Evolutionary conservation across 257 asterid species (phyloP).

Genomic region (Mentha longifolia): DNA sequence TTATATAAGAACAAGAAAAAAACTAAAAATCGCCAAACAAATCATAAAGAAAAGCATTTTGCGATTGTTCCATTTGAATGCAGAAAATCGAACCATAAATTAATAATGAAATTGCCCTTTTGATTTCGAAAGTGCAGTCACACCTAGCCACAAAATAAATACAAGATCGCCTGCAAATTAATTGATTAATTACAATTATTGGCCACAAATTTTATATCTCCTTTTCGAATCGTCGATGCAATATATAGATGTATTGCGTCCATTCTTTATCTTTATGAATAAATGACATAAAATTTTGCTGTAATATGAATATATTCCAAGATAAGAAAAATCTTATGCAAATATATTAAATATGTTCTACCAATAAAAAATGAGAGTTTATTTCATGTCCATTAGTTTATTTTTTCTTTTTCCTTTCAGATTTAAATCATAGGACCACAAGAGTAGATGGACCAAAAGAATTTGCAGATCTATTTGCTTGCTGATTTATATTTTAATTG

Average conservation of each 20-base stretch:
- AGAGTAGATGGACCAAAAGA: background rate
- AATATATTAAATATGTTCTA: background rate
- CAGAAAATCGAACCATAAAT: background rate
- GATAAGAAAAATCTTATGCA: too few species aligned
- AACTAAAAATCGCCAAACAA: too few species aligned
- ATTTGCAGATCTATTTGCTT: background rate
- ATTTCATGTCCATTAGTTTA: background rate
- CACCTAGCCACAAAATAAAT: conserved; percentile 28
- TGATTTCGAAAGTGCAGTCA: conserved; percentile 6
- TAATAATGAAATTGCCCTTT: conserved; percentile 6
- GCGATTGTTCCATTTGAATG: background rate
- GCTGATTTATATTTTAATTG: background rate
- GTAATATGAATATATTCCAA: conserved; percentile 2
- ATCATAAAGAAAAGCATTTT: background rate
- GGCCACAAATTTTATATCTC: too few species aligned
- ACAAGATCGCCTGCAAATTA: too few species aligned
- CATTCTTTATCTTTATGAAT: too few species aligned
- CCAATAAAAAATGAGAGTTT: background rate
- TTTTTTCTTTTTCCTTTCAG: background rate
- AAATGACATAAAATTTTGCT: too few species aligned
- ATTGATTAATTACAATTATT: background rate
- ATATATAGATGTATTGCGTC: too few species aligned
- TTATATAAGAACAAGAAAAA: too few species aligned
- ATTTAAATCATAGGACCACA: conserved; percentile 22
- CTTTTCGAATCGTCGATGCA: too few species aligned